Percentiles rank a stretch among this genome's conserved stretches.
phyloP scores from a whole-genome alignment of 1,284 basidiomycete genomes.

The Trametes sp. region DNA sequence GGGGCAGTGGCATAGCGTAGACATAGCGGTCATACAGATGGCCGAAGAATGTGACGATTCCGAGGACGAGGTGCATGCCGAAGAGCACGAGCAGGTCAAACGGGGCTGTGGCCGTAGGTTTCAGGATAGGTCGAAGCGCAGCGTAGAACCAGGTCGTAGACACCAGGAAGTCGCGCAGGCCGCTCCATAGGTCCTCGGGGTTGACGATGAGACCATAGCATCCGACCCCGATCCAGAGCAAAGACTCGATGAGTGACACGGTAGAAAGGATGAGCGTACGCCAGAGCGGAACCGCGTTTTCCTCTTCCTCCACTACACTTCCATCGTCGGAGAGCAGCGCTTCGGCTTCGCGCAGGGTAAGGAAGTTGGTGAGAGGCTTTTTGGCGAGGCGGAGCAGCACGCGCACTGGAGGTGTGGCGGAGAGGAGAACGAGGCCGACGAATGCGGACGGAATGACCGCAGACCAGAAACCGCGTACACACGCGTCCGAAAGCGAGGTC shows the following conservation, averaged over 20 bases:
- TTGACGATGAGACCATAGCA: conserved; percentile 50
- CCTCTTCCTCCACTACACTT: conserved; percentile 37
- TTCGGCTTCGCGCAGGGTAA: conserved; percentile 69
- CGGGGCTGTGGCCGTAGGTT: conserved; percentile 54
- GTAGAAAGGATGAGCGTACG: conserved; percentile 59
- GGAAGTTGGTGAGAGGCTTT: conserved; percentile 53
- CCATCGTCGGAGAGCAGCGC: conserved; percentile 45
- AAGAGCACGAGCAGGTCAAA: conserved; percentile 63
- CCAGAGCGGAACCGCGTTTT: conserved; percentile 55
- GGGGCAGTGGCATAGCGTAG: conserved; percentile 47
- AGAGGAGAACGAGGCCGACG: conserved; percentile 54
- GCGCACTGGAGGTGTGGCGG: conserved; percentile 43
- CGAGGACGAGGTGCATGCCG: conserved; percentile 50
- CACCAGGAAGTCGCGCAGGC: conserved; percentile 49
- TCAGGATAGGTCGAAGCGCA: conserved; percentile 48
- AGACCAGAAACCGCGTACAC: conserved; percentile 65
- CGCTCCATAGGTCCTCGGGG: conserved; percentile 38
- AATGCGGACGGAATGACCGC: conserved; percentile 58
- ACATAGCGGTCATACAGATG: conserved; percentile 55
- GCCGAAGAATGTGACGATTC: conserved; percentile 55
- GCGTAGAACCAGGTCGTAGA: conserved; percentile 67
- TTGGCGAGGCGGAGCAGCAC: conserved; percentile 41
- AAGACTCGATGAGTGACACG: conserved; percentile 55
- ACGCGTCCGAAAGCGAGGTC: conserved; percentile 57
- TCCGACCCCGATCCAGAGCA: conserved; percentile 58